phyloP scores from a whole-genome alignment of 2,329 filamentous ascomycete species.

The Sphaceloma murrayae region DNA sequence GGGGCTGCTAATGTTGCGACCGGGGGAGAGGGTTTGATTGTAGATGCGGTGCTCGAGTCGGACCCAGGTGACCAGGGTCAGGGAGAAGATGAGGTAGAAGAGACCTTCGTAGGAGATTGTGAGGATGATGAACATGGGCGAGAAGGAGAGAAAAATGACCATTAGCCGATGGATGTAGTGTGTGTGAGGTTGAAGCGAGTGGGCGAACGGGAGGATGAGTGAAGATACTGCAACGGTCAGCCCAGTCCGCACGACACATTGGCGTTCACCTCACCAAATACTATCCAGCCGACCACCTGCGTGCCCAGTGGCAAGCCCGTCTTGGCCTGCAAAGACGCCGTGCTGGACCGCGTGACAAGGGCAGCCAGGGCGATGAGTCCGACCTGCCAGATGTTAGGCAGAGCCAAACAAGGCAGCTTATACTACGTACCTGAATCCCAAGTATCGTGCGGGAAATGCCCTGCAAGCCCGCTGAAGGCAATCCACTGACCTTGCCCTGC shows the following conservation, averaged over 20 bases:
- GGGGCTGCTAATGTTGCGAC: slow-evolving; percentile 23
- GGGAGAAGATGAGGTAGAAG: slow-evolving; percentile 85
- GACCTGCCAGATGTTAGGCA: slow-evolving; percentile 37
- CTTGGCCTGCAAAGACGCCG: slow-evolving; percentile 75
- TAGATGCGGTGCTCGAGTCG: slow-evolving; percentile 76
- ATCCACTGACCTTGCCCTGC: slow-evolving; percentile 29
- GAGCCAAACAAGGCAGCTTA: slow-evolving; percentile 9
- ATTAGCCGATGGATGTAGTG: slow-evolving; percentile 86
- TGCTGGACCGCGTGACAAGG: slow-evolving; percentile 76
- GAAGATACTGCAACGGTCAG: slow-evolving; percentile 50
- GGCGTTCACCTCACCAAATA: slow-evolving; percentile 50
- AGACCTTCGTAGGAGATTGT: slow-evolving; percentile 96
- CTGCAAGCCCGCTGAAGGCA: slow-evolving; percentile 32
- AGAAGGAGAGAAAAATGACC: slow-evolving; percentile 84
- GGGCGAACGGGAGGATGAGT: slow-evolving; percentile 68
- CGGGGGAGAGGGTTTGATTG: slow-evolving; percentile 20
- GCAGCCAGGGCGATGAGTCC: slow-evolving; percentile 74
- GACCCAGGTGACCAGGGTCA: slow-evolving; percentile 78
- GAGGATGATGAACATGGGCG: slow-evolving; percentile 87
- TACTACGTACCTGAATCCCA: slow-evolving; percentile 51
- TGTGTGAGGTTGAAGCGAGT: slow-evolving; percentile 67
- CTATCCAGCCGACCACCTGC: slow-evolving; percentile 74
- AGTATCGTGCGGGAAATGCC: slow-evolving; percentile 50
- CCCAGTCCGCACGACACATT: slow-evolving; percentile 16
- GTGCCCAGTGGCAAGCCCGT: slow-evolving; percentile 78